Base-by-base conservation (phyloP, 352 stramenopile genomes). In the Globisporangium nodosum region DNA sequence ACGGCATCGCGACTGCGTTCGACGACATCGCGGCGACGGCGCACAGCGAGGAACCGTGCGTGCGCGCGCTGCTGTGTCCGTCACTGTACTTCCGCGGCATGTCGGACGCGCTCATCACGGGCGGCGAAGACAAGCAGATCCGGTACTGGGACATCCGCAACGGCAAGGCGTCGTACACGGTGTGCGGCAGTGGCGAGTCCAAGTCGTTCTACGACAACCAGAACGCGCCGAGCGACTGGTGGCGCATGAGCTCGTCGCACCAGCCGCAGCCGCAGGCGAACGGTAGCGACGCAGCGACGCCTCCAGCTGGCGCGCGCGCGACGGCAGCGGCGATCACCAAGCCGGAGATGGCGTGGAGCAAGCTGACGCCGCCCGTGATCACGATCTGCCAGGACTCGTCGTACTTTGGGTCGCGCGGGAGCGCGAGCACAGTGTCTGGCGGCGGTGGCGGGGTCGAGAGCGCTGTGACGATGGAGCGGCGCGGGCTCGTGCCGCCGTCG, bases 131-230 rank as follows among this genome's bases (percentile, higher is more conserved):
- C 68, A 80, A 91, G 30, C 81, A 96, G 68, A 97, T 99, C 62
- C 84, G 96, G 30, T 98, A 98, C 74, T 99, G 96, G 96, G 94
- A 99, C 70, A 96, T 99, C 57, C 87, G 78, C 37, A 91, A 92
- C 24, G 82, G 93, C 27, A 96, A 94, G 42, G 87, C 96, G 63
- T 98, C 92, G 60, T 98, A 95, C 72, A 97, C 88, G 18, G 77
- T 98, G 15, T 97, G 78, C 47, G 94, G 96, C 27, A 86, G 95
- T 49, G 74, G 76, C 40, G 83, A 91, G 49, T 76, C 83, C 57
- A 92, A 89, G 63, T 89, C 83, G 7, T 93, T 93, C 45, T 96
- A 94, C 69, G 85, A 94, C 61, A 93, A 88, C 64, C 84, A 94
- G 55, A 69, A 61, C 1, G 81, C 86, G 3, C 81, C 80, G 0